Evolutionary conservation across 306 rosid genomes (phyloP), one percentile per base, ranked within the genome.

Genomic region (Casuarina equisetifolia): DNA sequence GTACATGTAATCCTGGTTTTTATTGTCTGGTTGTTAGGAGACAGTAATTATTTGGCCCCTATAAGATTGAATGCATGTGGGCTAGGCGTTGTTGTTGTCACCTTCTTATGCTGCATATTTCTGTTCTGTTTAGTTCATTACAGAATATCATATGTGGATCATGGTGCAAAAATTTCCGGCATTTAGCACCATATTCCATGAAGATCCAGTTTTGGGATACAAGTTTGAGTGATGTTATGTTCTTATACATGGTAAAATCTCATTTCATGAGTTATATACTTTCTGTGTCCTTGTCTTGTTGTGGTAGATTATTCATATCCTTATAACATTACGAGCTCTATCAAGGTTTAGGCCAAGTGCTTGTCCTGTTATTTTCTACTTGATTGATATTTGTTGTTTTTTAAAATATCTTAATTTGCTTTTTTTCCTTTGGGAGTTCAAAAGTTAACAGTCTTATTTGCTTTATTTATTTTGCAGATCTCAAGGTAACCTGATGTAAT

Each of bases 401-500:
- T 59, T 32, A 42, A 46, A 44, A 6, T 71, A 73, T 43, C 61
- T 76, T 52, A 6, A 9, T 72, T 13, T 32, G 53, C 69, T 67
- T 73, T 9, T 45, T 32, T 74, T 54, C 12, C 66, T 67, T 53
- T 80, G 46, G 48, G 69, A 40, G 74, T 61, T 80, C 68, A 66
- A 32, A 57, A n/a, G 4, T 42, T 51, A 50, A 52, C 61, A 51
- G 54, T 63, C 32, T 62, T 49, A 44, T 73, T 44, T 82, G 36
- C 63, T 78, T 76, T 59, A 59, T 77, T 75, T 82, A 39, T 88
- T 62, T 85, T 90, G 90, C 97, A 94, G 98, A 88, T 90, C 89
- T 61, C 98, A 89, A 94, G 98, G 98, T 94, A 91, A 67, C 85
- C 83, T 72, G 78, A 55, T 76, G 61, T 81, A 62, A 78, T 74